Conservation (phyloP, 495 filamentous ascomycete genomes). For the Pyrenopolyporus hunteri region DNA sequence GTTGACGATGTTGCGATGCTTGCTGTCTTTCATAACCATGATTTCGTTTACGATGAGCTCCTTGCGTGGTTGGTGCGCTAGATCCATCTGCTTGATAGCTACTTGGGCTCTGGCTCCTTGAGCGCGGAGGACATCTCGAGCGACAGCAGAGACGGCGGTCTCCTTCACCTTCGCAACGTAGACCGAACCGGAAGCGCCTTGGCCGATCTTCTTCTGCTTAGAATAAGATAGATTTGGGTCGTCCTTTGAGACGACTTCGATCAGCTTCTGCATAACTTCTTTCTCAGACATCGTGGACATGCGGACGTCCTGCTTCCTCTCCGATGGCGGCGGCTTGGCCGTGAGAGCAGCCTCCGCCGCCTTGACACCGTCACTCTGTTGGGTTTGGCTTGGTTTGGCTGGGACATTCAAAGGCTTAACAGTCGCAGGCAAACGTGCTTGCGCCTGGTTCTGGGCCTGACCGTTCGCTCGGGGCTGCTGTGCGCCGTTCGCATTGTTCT, state of each 20-base stretch:
- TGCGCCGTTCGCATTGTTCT: constrained; percentile 44
- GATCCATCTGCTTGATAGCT: constrained; percentile 99
- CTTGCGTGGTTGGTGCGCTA: constrained; percentile 95
- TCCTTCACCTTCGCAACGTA: constrained; percentile 95
- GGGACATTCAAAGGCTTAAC: constrained; percentile 92
- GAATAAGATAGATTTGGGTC: constrained; percentile 91
- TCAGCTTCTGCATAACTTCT: constrained; percentile 94
- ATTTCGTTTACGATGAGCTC: constrained; percentile 99
- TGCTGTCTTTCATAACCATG: constrained; percentile 99
- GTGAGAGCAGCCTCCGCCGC: constrained; percentile 82
- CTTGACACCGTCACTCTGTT: constrained; percentile 68
- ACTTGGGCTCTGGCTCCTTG: constrained; percentile 80
- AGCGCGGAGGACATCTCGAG: constrained; percentile 68
- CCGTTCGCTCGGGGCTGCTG: constrained; percentile 42
- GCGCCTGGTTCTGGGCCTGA: constrained; percentile 52
- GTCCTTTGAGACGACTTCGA: constrained; percentile 90
- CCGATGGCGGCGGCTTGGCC: constrained; percentile 66
- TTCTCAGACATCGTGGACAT: constrained; percentile 97
- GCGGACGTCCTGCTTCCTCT: constrained; percentile 84
- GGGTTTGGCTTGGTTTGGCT: constrained; percentile 69
- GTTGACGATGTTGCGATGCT: constrained; percentile 98
- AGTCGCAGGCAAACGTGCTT: constrained; percentile 67
- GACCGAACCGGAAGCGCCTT: constrained; percentile 95
- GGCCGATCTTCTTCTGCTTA: constrained; percentile 99
- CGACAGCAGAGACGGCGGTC: constrained; percentile 67